These are phyloP conservation scores for Tephrocybe sp. DNA, from an alignment of 768 basidiomycete species.

Conservation along the genomic window DNA sequence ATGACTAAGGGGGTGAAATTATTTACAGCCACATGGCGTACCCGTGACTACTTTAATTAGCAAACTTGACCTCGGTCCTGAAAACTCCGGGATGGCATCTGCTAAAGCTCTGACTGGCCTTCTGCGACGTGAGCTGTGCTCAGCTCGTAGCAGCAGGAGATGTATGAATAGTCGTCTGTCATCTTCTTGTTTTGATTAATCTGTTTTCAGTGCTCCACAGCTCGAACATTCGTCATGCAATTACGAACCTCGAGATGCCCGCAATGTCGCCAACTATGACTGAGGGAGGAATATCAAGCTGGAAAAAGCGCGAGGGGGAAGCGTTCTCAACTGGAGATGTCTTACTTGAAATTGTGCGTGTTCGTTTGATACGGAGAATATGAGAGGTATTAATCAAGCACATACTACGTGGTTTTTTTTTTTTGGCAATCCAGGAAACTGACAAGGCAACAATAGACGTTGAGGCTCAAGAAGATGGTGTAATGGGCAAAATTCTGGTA, in stretches of 20 bases:
- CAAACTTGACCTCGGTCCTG: not conserved
- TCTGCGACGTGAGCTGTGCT: conserved; percentile 8
- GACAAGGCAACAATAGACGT: conserved; percentile 98
- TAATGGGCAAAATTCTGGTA: conserved; percentile 92
- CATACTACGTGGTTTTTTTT: conserved; percentile 1
- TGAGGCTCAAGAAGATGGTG: conserved; percentile 95
- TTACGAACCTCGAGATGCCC: conserved; percentile 85
- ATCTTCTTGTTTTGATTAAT: not conserved
- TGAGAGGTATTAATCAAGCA: not conserved
- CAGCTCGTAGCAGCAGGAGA: conserved; percentile 7
- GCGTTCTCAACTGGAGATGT: conserved; percentile 81
- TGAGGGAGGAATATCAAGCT: conserved; percentile 86
- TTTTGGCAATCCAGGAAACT: conserved; percentile 61
- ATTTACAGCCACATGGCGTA: conserved; percentile 7
- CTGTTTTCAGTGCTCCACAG: conserved; percentile 51
- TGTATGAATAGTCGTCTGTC: conserved; percentile 8
- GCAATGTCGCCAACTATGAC: conserved; percentile 99
- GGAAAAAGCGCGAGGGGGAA: conserved; percentile 90
- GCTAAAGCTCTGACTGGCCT: conserved; percentile 12
- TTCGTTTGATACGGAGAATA: not conserved
- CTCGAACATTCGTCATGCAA: conserved; percentile 50
- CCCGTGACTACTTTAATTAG: conserved; percentile 8
- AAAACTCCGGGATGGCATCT: conserved; percentile 22
- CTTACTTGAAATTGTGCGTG: conserved; percentile 82
- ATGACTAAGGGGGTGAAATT: conserved; percentile 16